These are phyloP conservation scores for Podila clonocystis DNA, from an alignment of 192 early-diverging fungal genomes.

Conservation along the genomic window DNA sequence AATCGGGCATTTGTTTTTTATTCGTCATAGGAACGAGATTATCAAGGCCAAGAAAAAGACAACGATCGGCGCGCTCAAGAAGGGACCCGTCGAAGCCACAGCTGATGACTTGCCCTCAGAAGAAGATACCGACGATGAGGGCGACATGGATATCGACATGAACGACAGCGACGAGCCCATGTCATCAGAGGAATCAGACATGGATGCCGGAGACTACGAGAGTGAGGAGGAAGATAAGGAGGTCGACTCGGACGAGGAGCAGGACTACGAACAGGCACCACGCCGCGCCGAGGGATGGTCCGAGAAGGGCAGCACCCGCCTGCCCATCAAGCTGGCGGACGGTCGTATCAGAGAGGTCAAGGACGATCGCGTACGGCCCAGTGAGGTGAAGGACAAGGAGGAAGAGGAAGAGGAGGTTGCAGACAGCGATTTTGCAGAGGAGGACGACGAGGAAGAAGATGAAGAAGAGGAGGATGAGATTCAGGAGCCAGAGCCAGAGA, in stretches of 20 bases:
- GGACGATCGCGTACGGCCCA: constrained; percentile 35
- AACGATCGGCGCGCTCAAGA: constrained; percentile 24
- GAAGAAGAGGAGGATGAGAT: constrained; percentile 19
- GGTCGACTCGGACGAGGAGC: constrained; percentile 66
- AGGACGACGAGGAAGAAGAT: constrained; percentile 38
- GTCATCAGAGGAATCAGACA: constrained; percentile 57
- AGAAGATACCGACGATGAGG: constrained; percentile 49
- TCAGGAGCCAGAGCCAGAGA: constrained; percentile 46
- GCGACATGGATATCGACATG: constrained; percentile 60
- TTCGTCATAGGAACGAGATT: constrained; percentile 39
- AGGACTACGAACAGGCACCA: constrained; percentile 70
- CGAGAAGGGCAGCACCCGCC: constrained; percentile 63
- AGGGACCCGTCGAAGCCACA: constrained; percentile 50
- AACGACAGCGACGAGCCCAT: constrained; percentile 62
- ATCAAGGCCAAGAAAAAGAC: constrained; percentile 53
- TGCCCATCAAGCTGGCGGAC: constrained; percentile 76
- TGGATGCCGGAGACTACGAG: constrained; percentile 55
- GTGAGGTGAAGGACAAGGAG: constrained; percentile 35
- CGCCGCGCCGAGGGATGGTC: constrained; percentile 65
- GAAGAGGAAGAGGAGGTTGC: constrained; percentile 34
- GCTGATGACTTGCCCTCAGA: constrained; percentile 44
- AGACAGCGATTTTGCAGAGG: constrained; percentile 28
- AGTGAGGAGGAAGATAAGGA: constrained; percentile 51
- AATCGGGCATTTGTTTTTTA: neutral
- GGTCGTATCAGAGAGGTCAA: constrained; percentile 65